phyloP scores from a whole-genome alignment of 768 basidiomycete genomes.

The Boletus speciosus region DNA sequence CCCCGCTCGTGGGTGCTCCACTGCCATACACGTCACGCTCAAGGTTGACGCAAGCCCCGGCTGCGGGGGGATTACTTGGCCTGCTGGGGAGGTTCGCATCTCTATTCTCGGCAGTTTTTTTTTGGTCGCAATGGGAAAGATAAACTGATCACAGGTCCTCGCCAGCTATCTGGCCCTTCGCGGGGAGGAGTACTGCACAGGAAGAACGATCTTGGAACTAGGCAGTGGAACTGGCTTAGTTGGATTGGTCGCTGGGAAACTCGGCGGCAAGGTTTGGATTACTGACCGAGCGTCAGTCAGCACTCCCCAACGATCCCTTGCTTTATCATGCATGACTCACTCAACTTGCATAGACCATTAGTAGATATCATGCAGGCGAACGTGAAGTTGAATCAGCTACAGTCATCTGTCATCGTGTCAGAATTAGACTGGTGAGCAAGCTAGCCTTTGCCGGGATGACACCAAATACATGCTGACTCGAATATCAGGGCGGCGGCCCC shows the following conservation, averaged over 20 bases:
- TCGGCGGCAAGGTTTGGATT: slow-evolving; percentile 69
- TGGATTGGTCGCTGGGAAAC: slow-evolving; percentile 73
- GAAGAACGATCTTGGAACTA: slow-evolving; percentile 70
- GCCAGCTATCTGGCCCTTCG: slow-evolving; percentile 68
- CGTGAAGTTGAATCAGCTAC: slow-evolving; percentile 60
- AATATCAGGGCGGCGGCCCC: slow-evolving; percentile 60
- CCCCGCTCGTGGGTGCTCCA: slow-evolving; percentile 7
- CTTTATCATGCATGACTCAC: slow-evolving; percentile 9
- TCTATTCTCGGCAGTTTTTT: not conserved
- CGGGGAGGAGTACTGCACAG: slow-evolving; percentile 45
- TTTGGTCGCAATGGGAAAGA: not conserved
- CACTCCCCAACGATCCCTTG: slow-evolving; percentile 9
- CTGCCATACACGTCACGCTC: slow-evolving; percentile 38
- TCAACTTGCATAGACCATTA: slow-evolving; percentile 51
- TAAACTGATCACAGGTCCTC: slow-evolving; percentile 53
- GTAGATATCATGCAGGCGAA: slow-evolving; percentile 78
- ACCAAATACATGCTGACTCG: slow-evolving; percentile 5
- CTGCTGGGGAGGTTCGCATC: slow-evolving; percentile 74
- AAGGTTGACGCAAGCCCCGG: slow-evolving; percentile 79
- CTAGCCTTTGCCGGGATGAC: slow-evolving; percentile 1
- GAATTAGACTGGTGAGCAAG: slow-evolving; percentile 78
- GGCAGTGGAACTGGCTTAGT: slow-evolving; percentile 93
- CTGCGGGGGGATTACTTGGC: slow-evolving; percentile 92
- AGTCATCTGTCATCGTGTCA: slow-evolving; percentile 48
- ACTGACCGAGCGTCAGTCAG: slow-evolving; percentile 86